These are phyloP conservation scores for Zygosaccharomyces kombuchaensis DNA, from an alignment of 805 yeast species.

Conservation along the genomic window DNA sequence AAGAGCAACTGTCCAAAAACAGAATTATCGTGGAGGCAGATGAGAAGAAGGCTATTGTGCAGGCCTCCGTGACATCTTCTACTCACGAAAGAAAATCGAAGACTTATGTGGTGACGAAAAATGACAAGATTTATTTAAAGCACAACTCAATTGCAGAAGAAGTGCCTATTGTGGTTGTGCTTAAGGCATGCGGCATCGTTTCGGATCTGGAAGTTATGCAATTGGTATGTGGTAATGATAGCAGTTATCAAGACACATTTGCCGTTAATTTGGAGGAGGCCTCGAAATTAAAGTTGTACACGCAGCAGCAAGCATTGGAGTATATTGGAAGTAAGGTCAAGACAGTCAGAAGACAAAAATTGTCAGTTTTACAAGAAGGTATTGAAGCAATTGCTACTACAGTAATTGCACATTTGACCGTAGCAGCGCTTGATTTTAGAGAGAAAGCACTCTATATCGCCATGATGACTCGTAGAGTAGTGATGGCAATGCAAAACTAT, in stretches of 20 bases:
- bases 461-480: slow-evolving; percentile 92
- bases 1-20: slow-evolving; percentile 93
- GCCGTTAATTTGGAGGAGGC: slow-evolving; percentile 94
- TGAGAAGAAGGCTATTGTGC: slow-evolving; percentile 88
- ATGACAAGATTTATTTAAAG: slow-evolving; percentile 82
- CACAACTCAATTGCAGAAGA: slow-evolving; percentile 96
- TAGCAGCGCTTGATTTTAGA: slow-evolving; percentile 76
- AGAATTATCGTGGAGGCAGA: slow-evolving; percentile 98
- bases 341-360: slow-evolving; percentile 85
- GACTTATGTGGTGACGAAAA: slow-evolving; percentile 90
- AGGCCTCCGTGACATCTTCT: slow-evolving; percentile 96
- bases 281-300: slow-evolving; percentile 74
- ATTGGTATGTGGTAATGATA: slow-evolving; percentile 85
- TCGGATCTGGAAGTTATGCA: slow-evolving; percentile 93
- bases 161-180: slow-evolving; percentile 85
- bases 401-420: slow-evolving; percentile 90
- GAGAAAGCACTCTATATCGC: slow-evolving; percentile 94
- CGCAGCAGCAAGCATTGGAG: slow-evolving; percentile 91
- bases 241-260: slow-evolving; percentile 86
- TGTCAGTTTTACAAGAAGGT: slow-evolving; percentile 85
- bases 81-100: slow-evolving; percentile 98
- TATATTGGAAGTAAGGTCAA: slow-evolving; percentile 88
- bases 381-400: slow-evolving; percentile 95
- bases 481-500: slow-evolving; percentile 93
- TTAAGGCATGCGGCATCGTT: slow-evolving; percentile 91